A percentile compares a stretch with the other conserved stretches of the same genome.
phyloP scores from a whole-genome alignment of 2,329 filamentous ascomycete genomes.

The Calycina herbarum region DNA sequence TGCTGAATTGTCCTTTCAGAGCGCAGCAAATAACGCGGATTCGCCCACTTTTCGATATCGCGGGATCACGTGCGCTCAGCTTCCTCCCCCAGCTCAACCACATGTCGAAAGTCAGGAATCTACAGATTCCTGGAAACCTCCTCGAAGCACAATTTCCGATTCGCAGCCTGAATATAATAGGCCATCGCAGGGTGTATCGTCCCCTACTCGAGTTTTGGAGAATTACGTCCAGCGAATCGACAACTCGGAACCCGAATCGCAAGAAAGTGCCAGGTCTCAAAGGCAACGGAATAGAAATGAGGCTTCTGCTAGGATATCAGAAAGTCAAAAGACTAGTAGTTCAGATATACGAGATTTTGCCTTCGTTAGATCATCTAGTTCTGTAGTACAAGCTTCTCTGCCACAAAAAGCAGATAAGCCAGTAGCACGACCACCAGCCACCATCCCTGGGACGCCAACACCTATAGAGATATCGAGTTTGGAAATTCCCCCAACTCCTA shows the following conservation, averaged over 20 bases:
- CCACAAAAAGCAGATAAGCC: background rate
- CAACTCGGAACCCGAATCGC: constrained; percentile 30
- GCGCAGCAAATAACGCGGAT: constrained; percentile 32
- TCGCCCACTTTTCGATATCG: constrained; percentile 30
- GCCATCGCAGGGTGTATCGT: constrained; percentile 40
- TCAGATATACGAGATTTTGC: constrained; percentile 5
- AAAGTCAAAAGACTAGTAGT: background rate
- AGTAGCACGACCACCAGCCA: background rate
- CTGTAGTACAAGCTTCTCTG: background rate
- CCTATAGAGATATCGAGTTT: background rate
- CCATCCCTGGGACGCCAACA: background rate
- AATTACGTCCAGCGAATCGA: constrained; percentile 46
- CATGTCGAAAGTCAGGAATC: constrained; percentile 12
- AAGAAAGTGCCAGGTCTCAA: constrained; percentile 16
- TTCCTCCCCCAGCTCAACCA: background rate
- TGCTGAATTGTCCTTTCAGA: constrained; percentile 32
- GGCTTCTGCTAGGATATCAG: background rate
- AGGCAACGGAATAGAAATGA: background rate
- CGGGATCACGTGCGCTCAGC: constrained; percentile 11
- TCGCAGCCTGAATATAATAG: constrained; percentile 49
- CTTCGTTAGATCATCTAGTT: background rate
- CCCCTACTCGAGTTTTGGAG: constrained; percentile 53
- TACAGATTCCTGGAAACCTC: constrained; percentile 43
- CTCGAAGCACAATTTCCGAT: constrained; percentile 54
- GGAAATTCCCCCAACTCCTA: background rate